phyloP scores from a whole-genome alignment of 371 early-diverging fungal species.

The Sporodiniella umbellata region DNA sequence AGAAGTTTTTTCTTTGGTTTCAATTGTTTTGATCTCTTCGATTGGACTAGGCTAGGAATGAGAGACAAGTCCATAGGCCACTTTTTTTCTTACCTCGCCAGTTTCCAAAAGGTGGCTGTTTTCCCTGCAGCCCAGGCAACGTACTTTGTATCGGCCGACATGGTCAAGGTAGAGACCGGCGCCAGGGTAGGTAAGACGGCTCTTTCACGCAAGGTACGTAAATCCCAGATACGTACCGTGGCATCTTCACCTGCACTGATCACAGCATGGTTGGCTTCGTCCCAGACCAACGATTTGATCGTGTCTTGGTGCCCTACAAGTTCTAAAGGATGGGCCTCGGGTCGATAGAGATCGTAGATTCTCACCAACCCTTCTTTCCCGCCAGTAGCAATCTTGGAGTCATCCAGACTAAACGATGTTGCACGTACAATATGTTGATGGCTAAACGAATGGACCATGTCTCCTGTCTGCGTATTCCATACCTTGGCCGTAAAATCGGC shows the following conservation, averaged over 20 bases:
- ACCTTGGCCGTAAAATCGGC: constrained; percentile 89
- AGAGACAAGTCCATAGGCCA: not conserved
- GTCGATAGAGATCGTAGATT: constrained; percentile 73
- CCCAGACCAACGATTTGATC: constrained; percentile 72
- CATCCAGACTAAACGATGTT: constrained; percentile 71
- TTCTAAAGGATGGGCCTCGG: constrained; percentile 51
- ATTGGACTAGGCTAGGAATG: not conserved
- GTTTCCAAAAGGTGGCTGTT: constrained; percentile 70
- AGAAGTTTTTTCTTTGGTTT: constrained; percentile 59
- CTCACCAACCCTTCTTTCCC: constrained; percentile 78
- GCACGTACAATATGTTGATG: constrained; percentile 83
- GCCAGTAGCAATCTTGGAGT: constrained; percentile 72
- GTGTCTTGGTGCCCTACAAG: constrained; percentile 60
- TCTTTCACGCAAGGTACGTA: constrained; percentile 61
- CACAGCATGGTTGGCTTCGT: constrained; percentile 53
- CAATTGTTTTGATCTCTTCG: constrained; percentile 17
- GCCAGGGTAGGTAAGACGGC: constrained; percentile 51
- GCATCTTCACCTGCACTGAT: constrained; percentile 65
- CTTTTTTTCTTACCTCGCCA: constrained; percentile 39
- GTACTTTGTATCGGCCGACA: constrained; percentile 67
- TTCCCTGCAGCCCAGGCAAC: constrained; percentile 75
- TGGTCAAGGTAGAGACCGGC: constrained; percentile 65
- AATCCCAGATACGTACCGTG: constrained; percentile 69
- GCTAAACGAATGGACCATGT: constrained; percentile 62
- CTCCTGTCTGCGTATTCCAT: constrained; percentile 80